Evolutionary conservation across 176 grass and related monocot species (phyloP).

Genomic region (Canna indica): DNA sequence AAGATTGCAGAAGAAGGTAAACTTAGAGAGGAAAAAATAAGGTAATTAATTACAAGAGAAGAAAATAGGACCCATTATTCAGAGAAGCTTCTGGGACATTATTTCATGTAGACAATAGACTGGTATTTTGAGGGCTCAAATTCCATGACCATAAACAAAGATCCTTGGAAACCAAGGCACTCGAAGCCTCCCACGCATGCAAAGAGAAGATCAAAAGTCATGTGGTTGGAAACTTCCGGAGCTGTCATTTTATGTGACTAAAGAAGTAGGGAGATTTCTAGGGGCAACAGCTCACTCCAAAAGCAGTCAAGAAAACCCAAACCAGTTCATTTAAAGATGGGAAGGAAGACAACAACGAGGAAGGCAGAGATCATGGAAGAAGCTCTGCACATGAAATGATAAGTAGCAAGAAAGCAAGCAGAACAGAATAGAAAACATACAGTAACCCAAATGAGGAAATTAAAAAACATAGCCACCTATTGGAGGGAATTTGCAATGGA

Average conservation of each 20-base stretch:
- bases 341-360: background rate
- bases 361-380: background rate
- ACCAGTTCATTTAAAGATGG: background rate
- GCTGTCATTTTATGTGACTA: conserved; percentile 14
- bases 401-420: background rate
- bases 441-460: background rate
- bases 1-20: background rate
- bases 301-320: background rate
- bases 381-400: conserved; percentile 3
- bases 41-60: background rate
- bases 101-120: background rate
- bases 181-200: background rate
- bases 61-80: background rate
- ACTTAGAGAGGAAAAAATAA: background rate
- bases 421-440: background rate
- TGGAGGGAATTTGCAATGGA: background rate
- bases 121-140: background rate
- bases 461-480: no score
- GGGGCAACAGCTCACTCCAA: background rate
- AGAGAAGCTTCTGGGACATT: background rate
- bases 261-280: no score
- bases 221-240: conserved; percentile 1
- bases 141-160: background rate
- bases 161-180: background rate
- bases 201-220: conserved; percentile 1